Conservation (phyloP, 1,284 basidiomycete genomes). For the Leccinum subfulvum region DNA sequence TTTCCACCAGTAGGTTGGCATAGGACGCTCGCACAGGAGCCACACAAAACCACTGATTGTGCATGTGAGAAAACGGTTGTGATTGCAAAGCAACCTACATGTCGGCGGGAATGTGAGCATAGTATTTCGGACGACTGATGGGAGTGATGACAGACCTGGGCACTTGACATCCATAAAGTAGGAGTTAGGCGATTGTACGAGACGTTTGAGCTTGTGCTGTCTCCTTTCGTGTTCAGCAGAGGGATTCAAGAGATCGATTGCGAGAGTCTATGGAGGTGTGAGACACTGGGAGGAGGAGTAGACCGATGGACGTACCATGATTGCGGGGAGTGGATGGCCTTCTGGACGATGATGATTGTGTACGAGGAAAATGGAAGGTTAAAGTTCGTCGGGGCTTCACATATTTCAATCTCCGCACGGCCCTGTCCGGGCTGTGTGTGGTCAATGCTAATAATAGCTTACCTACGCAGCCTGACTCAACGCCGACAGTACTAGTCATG, state of each 20-base stretch:
- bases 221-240: slow-evolving; percentile 83
- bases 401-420: slow-evolving; percentile 24
- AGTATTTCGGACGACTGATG: background rate
- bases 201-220: slow-evolving; percentile 98
- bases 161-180: slow-evolving; percentile 99
- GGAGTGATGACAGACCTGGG: slow-evolving; percentile 66
- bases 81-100: slow-evolving; percentile 86
- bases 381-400: slow-evolving; percentile 23
- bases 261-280: slow-evolving; percentile 75
- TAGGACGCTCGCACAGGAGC: slow-evolving; percentile 90
- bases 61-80: slow-evolving; percentile 96
- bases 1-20: slow-evolving; percentile 99
- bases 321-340: slow-evolving; percentile 7
- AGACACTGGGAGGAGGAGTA: slow-evolving; percentile 2
- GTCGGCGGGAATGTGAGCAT: slow-evolving; percentile 11
- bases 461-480: slow-evolving; percentile 20
- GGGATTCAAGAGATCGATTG: slow-evolving; percentile 97
- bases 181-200: slow-evolving; percentile 96
- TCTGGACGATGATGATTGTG: slow-evolving; percentile 29
- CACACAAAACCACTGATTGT: slow-evolving; percentile 90
- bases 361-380: slow-evolving; percentile 21
- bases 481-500: slow-evolving; percentile 43
- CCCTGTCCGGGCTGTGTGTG: slow-evolving; percentile 11
- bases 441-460: background rate
- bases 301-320: slow-evolving; percentile 18